Percentiles rank a stretch among this genome's conserved stretches.
These are phyloP conservation scores for Austroboletus novae-zelandiae DNA, from an alignment of 1,284 basidiomycete genomes.

Conservation along the genomic window DNA sequence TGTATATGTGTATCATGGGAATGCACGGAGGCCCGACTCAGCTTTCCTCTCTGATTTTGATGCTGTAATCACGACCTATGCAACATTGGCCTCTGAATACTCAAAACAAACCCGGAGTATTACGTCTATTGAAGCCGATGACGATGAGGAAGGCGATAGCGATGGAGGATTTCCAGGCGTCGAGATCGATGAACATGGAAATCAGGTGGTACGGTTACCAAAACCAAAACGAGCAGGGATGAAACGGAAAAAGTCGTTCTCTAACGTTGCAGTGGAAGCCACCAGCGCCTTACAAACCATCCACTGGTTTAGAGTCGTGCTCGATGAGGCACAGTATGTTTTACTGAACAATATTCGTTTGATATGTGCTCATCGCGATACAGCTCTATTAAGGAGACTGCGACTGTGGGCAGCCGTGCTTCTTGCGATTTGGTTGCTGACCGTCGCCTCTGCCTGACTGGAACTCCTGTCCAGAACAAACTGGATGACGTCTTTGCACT, in stretches of 20 bases:
- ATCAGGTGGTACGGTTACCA: slow-evolving; percentile 51
- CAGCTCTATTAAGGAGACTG: slow-evolving; percentile 95
- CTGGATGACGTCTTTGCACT: slow-evolving; percentile 97
- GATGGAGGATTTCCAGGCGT: slow-evolving; percentile 55
- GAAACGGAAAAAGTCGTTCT: slow-evolving; percentile 67
- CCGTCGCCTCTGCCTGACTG: slow-evolving; percentile 90
- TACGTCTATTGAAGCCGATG: slow-evolving; percentile 53
- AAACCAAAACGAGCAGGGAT: slow-evolving; percentile 61
- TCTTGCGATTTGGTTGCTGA: slow-evolving; percentile 94
- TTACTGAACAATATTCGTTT: slow-evolving; percentile 2
- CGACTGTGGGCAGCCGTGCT: slow-evolving; percentile 91
- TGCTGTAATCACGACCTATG: slow-evolving; percentile 96
- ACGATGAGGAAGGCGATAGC: slow-evolving; percentile 70
- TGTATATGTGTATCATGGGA: slow-evolving; percentile 96
- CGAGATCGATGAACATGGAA: slow-evolving; percentile 70
- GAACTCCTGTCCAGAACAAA: slow-evolving; percentile 98
- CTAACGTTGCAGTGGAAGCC: slow-evolving; percentile 52
- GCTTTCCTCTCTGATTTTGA: slow-evolving; percentile 90
- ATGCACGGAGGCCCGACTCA: slow-evolving; percentile 82
- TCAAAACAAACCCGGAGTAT: slow-evolving; percentile 81
- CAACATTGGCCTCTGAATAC: slow-evolving; percentile 93
- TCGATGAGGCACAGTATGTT: slow-evolving; percentile 97
- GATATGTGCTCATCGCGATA: slow-evolving; percentile 7
- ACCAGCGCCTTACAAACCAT: slow-evolving; percentile 92
- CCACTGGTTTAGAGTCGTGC: slow-evolving; percentile 96